A percentile compares a stretch with the other conserved stretches of the same genome.
Evolutionary conservation across 2,329 filamentous ascomycete species (phyloP).

Genomic region (Penicillium sp.): DNA sequence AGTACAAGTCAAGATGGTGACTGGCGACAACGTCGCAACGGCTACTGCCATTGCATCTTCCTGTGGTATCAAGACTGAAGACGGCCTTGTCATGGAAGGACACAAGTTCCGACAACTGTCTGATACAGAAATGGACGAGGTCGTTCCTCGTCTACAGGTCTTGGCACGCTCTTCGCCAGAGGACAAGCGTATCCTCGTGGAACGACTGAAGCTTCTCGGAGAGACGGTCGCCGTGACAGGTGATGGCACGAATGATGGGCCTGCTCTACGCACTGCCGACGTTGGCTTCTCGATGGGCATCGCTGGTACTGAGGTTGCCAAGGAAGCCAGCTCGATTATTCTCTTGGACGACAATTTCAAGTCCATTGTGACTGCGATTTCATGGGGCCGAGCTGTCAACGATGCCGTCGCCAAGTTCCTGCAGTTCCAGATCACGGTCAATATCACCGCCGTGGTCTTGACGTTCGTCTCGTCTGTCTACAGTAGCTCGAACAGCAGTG

Average conservation of each 20-base stretch:
- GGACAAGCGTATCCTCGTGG: conserved; percentile 66
- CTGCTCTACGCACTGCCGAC: conserved; percentile 65
- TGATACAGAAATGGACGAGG: conserved; percentile 59
- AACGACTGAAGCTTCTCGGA: conserved; percentile 61
- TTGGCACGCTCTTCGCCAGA: conserved; percentile 67
- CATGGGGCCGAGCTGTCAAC: conserved; percentile 70
- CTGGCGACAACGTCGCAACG: conserved; percentile 69
- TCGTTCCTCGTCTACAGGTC: conserved; percentile 63
- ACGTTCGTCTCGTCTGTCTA: conserved; percentile 87
- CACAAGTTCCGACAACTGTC: conserved; percentile 65
- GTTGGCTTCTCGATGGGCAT: conserved; percentile 71
- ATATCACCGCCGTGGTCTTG: conserved; percentile 83
- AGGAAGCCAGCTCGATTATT: conserved; percentile 69
- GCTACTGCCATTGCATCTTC: conserved; percentile 72
- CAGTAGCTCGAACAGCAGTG: conserved; percentile 67
- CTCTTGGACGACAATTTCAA: conserved; percentile 67
- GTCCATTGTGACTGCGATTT: conserved; percentile 66
- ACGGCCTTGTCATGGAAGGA: conserved; percentile 68
- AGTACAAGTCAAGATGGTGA: conserved; percentile 73
- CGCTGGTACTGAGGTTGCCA: conserved; percentile 66
- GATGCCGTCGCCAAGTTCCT: conserved; percentile 69
- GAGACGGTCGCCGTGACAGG: conserved; percentile 66
- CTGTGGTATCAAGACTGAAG: conserved; percentile 66
- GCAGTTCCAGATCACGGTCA: conserved; percentile 72
- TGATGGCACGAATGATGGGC: conserved; percentile 68